Evolutionary conservation across 441 rosid species (phyloP).

Genomic region (Populus hybrid): DNA sequence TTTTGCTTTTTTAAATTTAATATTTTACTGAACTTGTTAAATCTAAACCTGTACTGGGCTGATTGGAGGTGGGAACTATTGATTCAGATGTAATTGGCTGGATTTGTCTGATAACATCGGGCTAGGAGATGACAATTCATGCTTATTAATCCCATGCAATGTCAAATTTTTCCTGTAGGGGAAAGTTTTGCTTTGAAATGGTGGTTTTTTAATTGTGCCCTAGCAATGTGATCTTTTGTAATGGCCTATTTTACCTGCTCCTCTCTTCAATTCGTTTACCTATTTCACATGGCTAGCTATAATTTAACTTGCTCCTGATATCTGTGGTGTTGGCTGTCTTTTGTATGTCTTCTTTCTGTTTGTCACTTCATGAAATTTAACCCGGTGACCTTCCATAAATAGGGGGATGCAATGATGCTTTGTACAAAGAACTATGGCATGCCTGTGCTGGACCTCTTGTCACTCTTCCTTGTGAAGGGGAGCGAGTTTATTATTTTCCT

Average conservation of each 20-base stretch:
- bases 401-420: constrained; percentile 67
- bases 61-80: not conserved
- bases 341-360: not conserved
- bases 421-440: constrained; percentile 88
- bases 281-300: not conserved
- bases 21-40: not conserved
- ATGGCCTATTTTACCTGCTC: not conserved
- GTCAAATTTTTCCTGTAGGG: not conserved
- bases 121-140: not conserved
- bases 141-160: not conserved
- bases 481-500: constrained; percentile 97
- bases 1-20: not conserved
- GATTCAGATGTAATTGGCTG: not conserved
- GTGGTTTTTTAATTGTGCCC: not conserved
- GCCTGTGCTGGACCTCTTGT: constrained; percentile 99
- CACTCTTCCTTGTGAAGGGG: constrained; percentile 84
- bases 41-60: not conserved
- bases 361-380: not conserved
- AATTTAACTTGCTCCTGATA: not conserved
- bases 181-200: not conserved
- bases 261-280: not conserved
- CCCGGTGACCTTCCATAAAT: constrained; percentile 9
- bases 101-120: not conserved
- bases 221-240: not conserved
- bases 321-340: not conserved